Base-by-base conservation (phyloP, 23 red algal species). In the Pyropia yezoensis region DNA sequence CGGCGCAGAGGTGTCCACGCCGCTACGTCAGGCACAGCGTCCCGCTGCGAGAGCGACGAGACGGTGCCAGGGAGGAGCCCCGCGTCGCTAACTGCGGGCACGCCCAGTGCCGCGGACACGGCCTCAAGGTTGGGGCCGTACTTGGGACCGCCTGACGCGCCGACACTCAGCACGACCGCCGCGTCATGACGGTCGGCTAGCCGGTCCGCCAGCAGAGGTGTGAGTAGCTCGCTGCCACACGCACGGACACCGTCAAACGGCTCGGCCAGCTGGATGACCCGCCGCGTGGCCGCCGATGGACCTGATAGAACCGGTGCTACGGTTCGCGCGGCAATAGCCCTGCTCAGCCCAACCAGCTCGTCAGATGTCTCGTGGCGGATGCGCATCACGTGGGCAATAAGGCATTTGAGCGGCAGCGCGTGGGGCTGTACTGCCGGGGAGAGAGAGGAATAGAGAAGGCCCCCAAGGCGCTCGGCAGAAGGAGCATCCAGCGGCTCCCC, bases 341-440 rank as follows among this genome's bases (percentile, higher is more conserved):
- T 5, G n/a, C 8, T 66, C 27, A 89, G 39, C 16, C 83, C 83
- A 3, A 75, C 61, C 15, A 89, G 26, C 65, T 89, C 83, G 14
- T 7, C 18, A 19, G 28, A 64, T 12, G 33, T 71, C 54, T 89
- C 83, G 51, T 89, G 83, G 20, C 83, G 62, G 30, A 89, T 70
- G 23, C 83, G 83, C 83, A 89, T 79, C 21, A 89, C 65, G 62
- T 89, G 83, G 3, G 76, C 65, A 29, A 89, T 77, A 18, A 89
- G 55, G 39, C 39, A 47, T 47, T 47, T 47, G 39, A 47, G 39
- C 39, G 39, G 39, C 11, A 49, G 74, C 83, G 27, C 66, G 33
- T 28, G 79, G 13, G 24, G 19, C 47, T 23, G 61, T 32, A 61
- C 66, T 64, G 32, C 55, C 52, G 2, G 68, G 45, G 14, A 17